Conservation (phyloP, 2,329 filamentous ascomycete genomes). For the Apiospora marii region DNA sequence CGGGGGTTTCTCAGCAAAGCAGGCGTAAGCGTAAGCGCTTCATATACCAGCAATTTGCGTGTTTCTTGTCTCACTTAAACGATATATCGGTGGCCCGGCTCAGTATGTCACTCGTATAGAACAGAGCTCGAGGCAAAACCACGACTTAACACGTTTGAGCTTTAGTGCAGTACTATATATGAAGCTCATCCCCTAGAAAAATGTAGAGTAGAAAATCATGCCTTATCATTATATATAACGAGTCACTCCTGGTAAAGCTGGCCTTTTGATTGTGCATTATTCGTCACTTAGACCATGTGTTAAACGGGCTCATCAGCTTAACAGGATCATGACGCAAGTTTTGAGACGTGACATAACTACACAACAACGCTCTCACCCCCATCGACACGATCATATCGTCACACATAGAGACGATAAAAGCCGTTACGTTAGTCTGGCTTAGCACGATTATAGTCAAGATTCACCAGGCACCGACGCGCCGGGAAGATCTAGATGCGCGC, state of each 20-base stretch:
- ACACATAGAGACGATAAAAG: not conserved
- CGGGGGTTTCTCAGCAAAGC: not conserved
- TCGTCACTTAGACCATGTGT: not conserved
- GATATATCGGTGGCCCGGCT: not conserved
- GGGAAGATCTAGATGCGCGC: not conserved
- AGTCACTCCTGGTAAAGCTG: not conserved
- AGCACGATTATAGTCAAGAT: not conserved
- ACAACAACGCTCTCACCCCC: not conserved
- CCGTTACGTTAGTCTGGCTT: conserved; percentile 12
- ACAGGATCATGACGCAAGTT: not conserved
- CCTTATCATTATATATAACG: no score
- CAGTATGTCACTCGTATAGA: not conserved
- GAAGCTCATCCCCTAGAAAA: not conserved
- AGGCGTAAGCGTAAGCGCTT: not conserved
- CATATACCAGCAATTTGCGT: not conserved
- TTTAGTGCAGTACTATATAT: not conserved
- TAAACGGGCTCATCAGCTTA: not conserved
- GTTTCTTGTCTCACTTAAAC: not conserved
- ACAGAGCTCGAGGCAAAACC: not conserved
- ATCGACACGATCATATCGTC: not conserved
- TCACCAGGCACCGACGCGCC: not conserved
- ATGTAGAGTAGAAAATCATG: not conserved
- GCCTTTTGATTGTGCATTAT: not conserved
- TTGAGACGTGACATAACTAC: not conserved
- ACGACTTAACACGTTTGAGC: not conserved